Evolutionary conservation across 768 basidiomycete genomes (phyloP).

Genomic region (Chiua virens): DNA sequence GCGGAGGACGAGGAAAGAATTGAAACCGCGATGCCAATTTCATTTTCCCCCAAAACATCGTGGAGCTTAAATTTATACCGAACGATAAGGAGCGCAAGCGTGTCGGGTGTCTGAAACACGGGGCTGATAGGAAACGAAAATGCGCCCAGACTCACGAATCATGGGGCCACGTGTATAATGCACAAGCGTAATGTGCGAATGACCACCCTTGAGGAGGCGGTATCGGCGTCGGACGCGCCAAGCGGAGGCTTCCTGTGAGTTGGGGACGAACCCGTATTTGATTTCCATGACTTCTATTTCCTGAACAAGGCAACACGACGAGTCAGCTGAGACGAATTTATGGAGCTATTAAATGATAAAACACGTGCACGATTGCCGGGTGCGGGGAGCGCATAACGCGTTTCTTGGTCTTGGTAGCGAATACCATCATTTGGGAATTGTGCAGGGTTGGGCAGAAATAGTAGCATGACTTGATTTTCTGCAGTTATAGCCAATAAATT

Average conservation of each 20-base stretch:
- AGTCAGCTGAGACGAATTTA: neutral
- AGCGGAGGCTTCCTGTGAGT: constrained; percentile 56
- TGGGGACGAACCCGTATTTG: constrained; percentile 78
- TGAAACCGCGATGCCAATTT: no score
- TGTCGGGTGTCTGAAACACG: constrained; percentile 21
- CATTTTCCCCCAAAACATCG: neutral
- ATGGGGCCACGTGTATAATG: constrained; percentile 71
- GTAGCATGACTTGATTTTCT: constrained; percentile 70
- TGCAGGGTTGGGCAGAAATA: constrained; percentile 59
- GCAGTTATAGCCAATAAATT: neutral
- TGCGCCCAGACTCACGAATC: constrained; percentile 49
- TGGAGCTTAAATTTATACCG: neutral
- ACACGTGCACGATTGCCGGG: constrained; percentile 57
- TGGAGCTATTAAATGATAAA: neutral
- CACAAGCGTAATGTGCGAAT: constrained; percentile 69
- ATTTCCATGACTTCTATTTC: constrained; percentile 77
- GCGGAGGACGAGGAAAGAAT: no score
- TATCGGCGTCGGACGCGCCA: constrained; percentile 71
- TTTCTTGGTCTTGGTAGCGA: constrained; percentile 73
- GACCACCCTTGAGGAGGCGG: constrained; percentile 71
- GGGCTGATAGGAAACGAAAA: neutral
- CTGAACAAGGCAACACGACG: constrained; percentile 32
- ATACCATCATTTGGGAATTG: constrained; percentile 77
- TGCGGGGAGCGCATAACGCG: constrained; percentile 48
- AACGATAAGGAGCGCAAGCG: constrained; percentile 12